These are phyloP conservation scores for Suhomyces sp. DNA, from an alignment of 805 yeast species.

Conservation along the genomic window DNA sequence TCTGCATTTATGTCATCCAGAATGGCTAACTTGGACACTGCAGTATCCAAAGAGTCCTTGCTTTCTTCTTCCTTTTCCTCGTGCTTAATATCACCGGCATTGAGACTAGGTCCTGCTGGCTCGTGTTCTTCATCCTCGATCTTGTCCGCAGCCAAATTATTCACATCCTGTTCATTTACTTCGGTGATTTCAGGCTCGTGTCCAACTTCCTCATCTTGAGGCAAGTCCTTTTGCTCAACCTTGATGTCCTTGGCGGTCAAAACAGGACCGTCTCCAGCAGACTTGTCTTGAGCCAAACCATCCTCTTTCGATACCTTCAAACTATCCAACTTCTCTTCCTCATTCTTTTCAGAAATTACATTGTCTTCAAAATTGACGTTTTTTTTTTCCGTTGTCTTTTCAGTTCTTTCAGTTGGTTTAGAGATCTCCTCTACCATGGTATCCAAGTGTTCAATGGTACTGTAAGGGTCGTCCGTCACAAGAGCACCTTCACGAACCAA, in stretches of 20 bases:
- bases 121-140: constrained; percentile 1
- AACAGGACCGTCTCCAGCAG: neutral
- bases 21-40: neutral
- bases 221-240: neutral
- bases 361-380: constrained; percentile 15
- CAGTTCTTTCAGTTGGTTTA: constrained; percentile 11
- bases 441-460: constrained; percentile 47
- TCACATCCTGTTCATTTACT: neutral
- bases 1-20: neutral
- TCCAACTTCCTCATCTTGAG: neutral
- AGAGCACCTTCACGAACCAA: constrained; percentile 58
- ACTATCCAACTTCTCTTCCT: constrained; percentile 1
- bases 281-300: neutral
- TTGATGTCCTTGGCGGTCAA: constrained; percentile 1
- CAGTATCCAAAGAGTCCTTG: neutral
- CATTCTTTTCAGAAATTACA: neutral
- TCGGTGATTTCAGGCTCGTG: neutral
- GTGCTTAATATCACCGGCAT: neutral
- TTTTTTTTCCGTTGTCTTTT: constrained; percentile 1
- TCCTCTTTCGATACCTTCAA: neutral
- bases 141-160: constrained; percentile 1
- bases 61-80: neutral
- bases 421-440: constrained; percentile 49
- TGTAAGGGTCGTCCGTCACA: constrained; percentile 47
- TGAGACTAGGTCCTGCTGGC: neutral